These are phyloP conservation scores for Thielaviopsis euricoi DNA, from an alignment of 2,329 filamentous ascomycete genomes.

Conservation along the genomic window DNA sequence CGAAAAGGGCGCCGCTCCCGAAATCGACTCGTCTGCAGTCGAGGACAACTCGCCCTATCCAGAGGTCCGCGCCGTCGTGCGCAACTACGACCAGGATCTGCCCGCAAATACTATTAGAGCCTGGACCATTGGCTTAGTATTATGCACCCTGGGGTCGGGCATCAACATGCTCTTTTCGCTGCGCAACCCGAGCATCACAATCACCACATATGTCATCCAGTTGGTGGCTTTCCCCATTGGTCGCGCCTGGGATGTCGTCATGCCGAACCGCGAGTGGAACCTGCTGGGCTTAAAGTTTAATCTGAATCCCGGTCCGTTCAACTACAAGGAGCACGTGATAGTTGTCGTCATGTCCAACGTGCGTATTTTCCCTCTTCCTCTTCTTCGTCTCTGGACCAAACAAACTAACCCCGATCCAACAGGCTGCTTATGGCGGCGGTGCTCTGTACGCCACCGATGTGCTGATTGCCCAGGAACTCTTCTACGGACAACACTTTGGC, in stretches of 20 bases:
- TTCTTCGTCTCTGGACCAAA: not conserved
- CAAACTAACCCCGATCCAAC: conserved; percentile 12
- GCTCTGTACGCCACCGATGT: conserved; percentile 39
- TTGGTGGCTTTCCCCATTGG: conserved; percentile 45
- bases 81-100: conserved; percentile 47
- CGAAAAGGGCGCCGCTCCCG: conserved; percentile 30
- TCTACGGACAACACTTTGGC: conserved; percentile 34
- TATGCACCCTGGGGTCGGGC: conserved; percentile 45
- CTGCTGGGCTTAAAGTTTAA: conserved; percentile 38
- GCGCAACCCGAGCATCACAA: conserved; percentile 40
- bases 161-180: conserved; percentile 45
- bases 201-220: conserved; percentile 46
- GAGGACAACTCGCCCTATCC: conserved; percentile 53
- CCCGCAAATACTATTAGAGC: conserved; percentile 49
- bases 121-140: conserved; percentile 43
- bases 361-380: conserved; percentile 17
- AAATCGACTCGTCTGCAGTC: conserved; percentile 40
- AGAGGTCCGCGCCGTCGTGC: conserved; percentile 48
- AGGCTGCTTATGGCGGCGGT: conserved; percentile 41
- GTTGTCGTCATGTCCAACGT: conserved; percentile 50
- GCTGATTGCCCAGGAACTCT: conserved; percentile 26
- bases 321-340: conserved; percentile 44
- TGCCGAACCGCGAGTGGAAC: conserved; percentile 35
- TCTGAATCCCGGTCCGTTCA: conserved; percentile 40
- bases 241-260: conserved; percentile 35